Percentiles rank a stretch among this genome's conserved stretches.
These are phyloP conservation scores for Chaetoceros tenuissimus DNA, from an alignment of 108 stramenopile species.

Conservation along the genomic window DNA sequence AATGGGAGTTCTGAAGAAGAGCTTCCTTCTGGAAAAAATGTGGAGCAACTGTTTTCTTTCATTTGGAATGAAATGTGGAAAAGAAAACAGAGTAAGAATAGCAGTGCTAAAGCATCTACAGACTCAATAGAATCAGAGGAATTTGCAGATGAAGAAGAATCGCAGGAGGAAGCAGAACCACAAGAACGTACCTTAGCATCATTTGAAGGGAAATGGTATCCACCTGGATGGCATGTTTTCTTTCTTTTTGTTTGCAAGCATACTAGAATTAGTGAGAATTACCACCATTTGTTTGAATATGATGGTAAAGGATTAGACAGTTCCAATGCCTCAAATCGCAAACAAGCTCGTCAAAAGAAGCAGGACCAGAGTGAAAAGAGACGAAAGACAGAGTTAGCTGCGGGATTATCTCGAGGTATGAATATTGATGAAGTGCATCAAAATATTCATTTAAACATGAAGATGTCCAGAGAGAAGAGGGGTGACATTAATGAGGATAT, in stretches of 20 bases:
- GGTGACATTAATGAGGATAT: not conserved
- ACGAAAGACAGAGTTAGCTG: not conserved
- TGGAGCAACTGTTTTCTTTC: no score
- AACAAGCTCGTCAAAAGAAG: not conserved
- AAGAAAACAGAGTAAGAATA: no score
- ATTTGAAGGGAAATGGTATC: no score
- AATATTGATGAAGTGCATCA: not conserved
- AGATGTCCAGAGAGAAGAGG: not conserved
- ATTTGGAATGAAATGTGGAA: no score
- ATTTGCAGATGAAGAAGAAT: no score
- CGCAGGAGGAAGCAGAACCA: no score
- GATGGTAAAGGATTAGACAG: not conserved
- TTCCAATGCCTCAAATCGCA: not conserved
- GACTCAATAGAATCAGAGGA: no score
- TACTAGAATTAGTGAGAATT: not conserved
- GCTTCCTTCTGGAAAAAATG: no score
- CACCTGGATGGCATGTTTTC: not conserved
- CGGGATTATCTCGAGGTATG: not conserved
- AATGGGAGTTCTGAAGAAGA: no score
- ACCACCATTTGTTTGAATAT: not conserved
- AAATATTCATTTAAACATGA: not conserved
- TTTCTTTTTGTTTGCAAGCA: not conserved
- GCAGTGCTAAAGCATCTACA: no score
- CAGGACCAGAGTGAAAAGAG: not conserved
- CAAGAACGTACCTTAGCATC: no score